Evolutionary conservation across 2,329 filamentous ascomycete genomes (phyloP), one percentile per base, ranked within the genome.

Genomic region (Phaeosphaeriaceae sp.): DNA sequence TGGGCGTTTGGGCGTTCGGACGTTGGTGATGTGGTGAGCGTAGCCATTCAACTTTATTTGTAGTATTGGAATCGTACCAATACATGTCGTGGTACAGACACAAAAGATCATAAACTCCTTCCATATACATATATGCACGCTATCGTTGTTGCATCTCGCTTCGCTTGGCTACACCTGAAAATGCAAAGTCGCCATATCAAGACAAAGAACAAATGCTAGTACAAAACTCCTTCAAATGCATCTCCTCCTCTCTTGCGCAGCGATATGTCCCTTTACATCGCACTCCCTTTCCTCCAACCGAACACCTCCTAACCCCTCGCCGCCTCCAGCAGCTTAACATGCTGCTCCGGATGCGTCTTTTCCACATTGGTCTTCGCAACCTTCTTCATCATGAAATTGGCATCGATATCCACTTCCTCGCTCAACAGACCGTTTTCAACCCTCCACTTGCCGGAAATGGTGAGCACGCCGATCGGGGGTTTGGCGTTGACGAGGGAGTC

Each of bases 321-420:
- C 42, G 71, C 63, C 60, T 77, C 63, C 13, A 79, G 61, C 56
- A 79, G 61, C 65, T 69, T 67, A 13, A 58, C 48, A 51, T 79
- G 76, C 68, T 79, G 76, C 61, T 68, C 70, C 1, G 76, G 76
- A 57, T 78, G 76, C 27, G 73, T 77, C 69, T 75, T 78, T 61
- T 79, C 77, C 1, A 78, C 74, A 51, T 76, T 79, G 1, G 68
- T 73, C 68, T 77, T 78, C 1, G 76, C 77, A 53, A 79, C 75
- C 68, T 76, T 78, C 72, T 78, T 79, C 73, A 77, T 77, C 70
- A 79, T 71, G 40, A 78, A 77, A 52, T 79, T 78, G 3, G 74
- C 76, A 40, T 79, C 77, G 50, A 79, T 78, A n/a, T 77, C 73
- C 1, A 79, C 74, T 22, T 78, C 75, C 63, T 79, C 77, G 22